Base-by-base conservation (phyloP, 139 green algal genomes). In the Limnomonas spitsbergensis region DNA sequence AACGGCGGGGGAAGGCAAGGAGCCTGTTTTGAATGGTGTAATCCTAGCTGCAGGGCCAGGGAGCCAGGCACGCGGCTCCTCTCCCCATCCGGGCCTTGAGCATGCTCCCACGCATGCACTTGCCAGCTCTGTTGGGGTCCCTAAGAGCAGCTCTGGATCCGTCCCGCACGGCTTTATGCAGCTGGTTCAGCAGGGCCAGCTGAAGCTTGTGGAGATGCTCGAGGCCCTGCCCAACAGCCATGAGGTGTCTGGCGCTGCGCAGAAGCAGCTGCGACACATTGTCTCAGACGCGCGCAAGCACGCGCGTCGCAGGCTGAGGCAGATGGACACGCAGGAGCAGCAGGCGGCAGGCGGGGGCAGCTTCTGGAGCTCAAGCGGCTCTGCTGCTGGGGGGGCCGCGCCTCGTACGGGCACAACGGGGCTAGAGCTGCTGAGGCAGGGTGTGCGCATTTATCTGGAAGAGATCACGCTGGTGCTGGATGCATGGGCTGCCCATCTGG, bases 251-350 rank as follows among this genome's bases (percentile, higher is more conserved):
- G n/a, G 34, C 1, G 53, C 54, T 2, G 70, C 78, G 3, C 39
- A 35, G n/a, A 83, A 78, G 56, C 70, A 78, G 78, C 71, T 83
- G 38, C 53, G 78, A 2, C 78, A 83, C 39, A 79, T 83, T 34
- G 61, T 79, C 35, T 53, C 71, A 31, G 78, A 83, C 29, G 78
- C 78, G 3, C 70, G 56, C 29, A 83, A 83, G 71, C 75, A 83
- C 40, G 54, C 78, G 14, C 39, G 36, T 27, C 69, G 78, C 53
- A 69, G 78, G 54, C 56, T 83, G 71, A 37, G 71, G 6, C 78
- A 83, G 56, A 34, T 83, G 53, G 70, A 74, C 68, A 47, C 68
- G 36, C 68, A 74, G 4, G 9, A 32, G 9, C 24, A 74, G 68
- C 35, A 29, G 68, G 7, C 29, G 35, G 14, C n/a, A 34, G 56